A percentile compares a stretch with the other conserved stretches of the same genome.
phyloP scores from a whole-genome alignment of 2,329 filamentous ascomycete genomes.

The Torrubiella hemipterigena region DNA sequence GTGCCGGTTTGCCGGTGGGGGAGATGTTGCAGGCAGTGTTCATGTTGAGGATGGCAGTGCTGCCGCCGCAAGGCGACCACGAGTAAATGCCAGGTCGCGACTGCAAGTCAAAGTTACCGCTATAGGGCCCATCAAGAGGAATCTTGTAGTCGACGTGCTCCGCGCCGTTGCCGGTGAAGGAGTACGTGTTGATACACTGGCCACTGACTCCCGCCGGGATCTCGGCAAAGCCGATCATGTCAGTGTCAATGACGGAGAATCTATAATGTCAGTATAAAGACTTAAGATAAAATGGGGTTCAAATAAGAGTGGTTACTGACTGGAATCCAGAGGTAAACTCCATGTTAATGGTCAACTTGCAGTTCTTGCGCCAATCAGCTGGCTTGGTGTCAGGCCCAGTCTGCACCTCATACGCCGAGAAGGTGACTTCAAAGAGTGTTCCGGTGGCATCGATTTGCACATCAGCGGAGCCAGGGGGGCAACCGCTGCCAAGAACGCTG shows the following conservation, averaged over 20 bases:
- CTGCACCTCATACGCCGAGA: conserved; percentile 13
- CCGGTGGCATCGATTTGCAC: conserved; percentile 13
- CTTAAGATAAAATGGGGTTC: not conserved
- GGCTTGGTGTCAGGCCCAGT: conserved; percentile 11
- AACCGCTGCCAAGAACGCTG: conserved; percentile 13
- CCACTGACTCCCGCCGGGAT: conserved; percentile 12
- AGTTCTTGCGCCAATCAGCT: conserved; percentile 15
- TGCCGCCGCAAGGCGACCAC: conserved; percentile 14
- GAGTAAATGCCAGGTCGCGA: conserved; percentile 9
- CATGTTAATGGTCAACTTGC: conserved; percentile 15
- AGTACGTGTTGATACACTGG: conserved; percentile 14
- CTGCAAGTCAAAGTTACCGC: conserved; percentile 12
- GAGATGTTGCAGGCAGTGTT: conserved; percentile 14
- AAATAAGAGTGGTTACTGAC: conserved; percentile 8
- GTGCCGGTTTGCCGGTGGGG: conserved; percentile 11
- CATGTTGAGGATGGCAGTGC: conserved; percentile 16
- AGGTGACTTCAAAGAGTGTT: conserved; percentile 14
- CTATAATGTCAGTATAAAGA: conserved; percentile 5
- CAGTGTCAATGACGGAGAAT: conserved; percentile 13
- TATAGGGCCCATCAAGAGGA: conserved; percentile 9
- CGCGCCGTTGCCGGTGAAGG: conserved; percentile 12
- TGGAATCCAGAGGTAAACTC: conserved; percentile 14
- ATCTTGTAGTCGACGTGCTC: conserved; percentile 11
- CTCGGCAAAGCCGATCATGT: conserved; percentile 15
- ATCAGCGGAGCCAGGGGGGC: conserved; percentile 11